Base-by-base conservation (phyloP, 2,329 filamentous ascomycete genomes). In the Fusarium albidum region DNA sequence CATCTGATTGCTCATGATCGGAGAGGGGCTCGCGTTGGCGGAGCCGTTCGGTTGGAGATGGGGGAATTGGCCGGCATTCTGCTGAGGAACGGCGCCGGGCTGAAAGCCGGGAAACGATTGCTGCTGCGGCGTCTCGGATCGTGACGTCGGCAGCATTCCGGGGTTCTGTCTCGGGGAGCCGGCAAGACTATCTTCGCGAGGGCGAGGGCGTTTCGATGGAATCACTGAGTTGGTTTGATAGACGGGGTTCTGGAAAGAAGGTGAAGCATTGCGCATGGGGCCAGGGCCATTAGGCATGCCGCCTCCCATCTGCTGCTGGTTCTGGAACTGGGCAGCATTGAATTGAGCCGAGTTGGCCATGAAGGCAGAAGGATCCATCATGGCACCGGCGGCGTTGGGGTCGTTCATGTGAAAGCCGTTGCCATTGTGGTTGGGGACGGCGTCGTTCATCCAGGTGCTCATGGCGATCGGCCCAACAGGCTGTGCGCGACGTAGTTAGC, bases 101-200 rank as follows among this genome's bases (percentile, higher is more conserved):
- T 88, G 90, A 72, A 88, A 94, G 61, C 85, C 86, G 25, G 87
- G 80, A 66, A 88, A 93, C 45, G 83, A 82, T 58, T 86, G 83
- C 70, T 94, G 91, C 68, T 92, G 90, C 28, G 94, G 94, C 26
- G 94, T 98, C 71, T 96, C 93, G 66, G 94, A 94, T 74, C 94
- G 91, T 75, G 94, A 96, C 18, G 85, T 86, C 41, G 91, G 89
- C 26, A 92, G 75, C 76, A 90, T 90, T 61, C 85, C 85, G 6
- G 88, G 84, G 49, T 88, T 87, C 69, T 88, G 90, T 68, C 88
- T 84, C 46, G 94, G 92, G 27, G 92, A 96, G 71, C 90, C 88
- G 63, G 87, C 88, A 69, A 95, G 82, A 69, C 88, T 93, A 73
- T 97, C 93, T 75, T 96, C 92, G 70, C 85, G 81, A 45, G 90